phyloP scores from a whole-genome alignment of 2,329 filamentous ascomycete genomes.

The Paraphoma chrysanthemicola region DNA sequence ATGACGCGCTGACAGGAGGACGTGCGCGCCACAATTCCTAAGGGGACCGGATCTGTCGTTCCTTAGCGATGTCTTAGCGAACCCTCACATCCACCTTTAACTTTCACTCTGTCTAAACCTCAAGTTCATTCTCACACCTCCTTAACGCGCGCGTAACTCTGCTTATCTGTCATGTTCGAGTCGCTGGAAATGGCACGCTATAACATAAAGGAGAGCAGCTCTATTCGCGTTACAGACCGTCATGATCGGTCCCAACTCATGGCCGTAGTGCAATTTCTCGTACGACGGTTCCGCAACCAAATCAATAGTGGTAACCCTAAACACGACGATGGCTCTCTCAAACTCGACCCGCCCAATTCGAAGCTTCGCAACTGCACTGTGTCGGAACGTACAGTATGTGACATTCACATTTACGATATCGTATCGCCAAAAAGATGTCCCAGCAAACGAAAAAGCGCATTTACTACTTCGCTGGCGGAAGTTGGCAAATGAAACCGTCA shows the following conservation, averaged over 20 bases:
- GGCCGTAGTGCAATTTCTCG: constrained; percentile 45
- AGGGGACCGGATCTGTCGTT: background rate
- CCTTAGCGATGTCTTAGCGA: background rate
- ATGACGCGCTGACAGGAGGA: background rate
- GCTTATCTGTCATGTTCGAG: background rate
- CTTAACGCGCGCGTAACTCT: background rate
- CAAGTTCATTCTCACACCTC: background rate
- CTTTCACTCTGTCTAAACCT: too few species aligned
- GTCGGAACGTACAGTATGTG: constrained; percentile 51
- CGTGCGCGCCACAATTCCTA: background rate
- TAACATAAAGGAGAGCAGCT: constrained; percentile 10
- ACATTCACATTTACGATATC: constrained; percentile 57
- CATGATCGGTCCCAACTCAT: constrained; percentile 50
- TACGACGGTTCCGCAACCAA: constrained; percentile 46
- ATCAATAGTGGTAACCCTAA: constrained; percentile 40
- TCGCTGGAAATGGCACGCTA: constrained; percentile 8
- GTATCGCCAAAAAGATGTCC: constrained; percentile 18
- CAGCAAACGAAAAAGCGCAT: constrained; percentile 45
- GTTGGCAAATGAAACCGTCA: constrained; percentile 61
- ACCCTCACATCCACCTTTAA: background rate
- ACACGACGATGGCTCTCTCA: constrained; percentile 51
- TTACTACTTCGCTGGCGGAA: constrained; percentile 64
- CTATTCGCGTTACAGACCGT: constrained; percentile 46
- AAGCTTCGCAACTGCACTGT: constrained; percentile 44
- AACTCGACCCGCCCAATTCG: constrained; percentile 46